A percentile compares a stretch with the other conserved stretches of the same genome.
Conservation (phyloP, 208 protist species). For the Trypanosoma caninum region DNA sequence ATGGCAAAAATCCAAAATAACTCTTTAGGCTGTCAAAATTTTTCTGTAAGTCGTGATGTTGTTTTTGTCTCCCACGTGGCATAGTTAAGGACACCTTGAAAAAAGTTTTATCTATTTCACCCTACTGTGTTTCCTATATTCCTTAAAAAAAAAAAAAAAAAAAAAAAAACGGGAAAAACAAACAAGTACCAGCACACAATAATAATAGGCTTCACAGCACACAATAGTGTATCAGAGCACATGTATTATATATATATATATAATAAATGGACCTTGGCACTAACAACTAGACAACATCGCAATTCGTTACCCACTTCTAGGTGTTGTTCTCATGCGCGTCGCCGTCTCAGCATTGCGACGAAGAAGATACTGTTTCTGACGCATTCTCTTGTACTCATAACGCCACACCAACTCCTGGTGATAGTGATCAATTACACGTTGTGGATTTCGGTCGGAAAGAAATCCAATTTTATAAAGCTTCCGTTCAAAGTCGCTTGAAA, state of each 20-base stretch:
- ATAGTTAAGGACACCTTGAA: not conserved
- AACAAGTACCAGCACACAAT: not conserved
- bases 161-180: not conserved
- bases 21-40: conserved; percentile 78
- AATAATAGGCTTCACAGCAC: too few relatives aligned
- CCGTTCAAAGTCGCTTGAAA: conserved; percentile 88
- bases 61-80: conserved; percentile 31
- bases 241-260: not conserved
- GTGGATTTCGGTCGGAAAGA: conserved; percentile 85
- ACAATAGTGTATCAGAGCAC: too few relatives aligned
- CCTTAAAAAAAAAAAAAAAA: not conserved
- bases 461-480: conserved; percentile 93
- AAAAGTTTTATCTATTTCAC: not conserved
- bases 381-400: conserved; percentile 84
- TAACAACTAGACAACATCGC: conserved; percentile 11
- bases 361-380: conserved; percentile 91
- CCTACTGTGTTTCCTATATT: too few relatives aligned
- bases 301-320: not conserved
- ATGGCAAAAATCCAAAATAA: conserved; percentile 58
- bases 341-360: conserved; percentile 23
- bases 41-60: conserved; percentile 41
- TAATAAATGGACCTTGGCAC: not conserved
- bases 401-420: conserved; percentile 91
- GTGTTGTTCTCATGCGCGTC: not conserved
- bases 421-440: conserved; percentile 90